A percentile compares a stretch with the other conserved stretches of the same genome.
phyloP scores from a whole-genome alignment of 306 rosid genomes.

The Lathyrus sativus region DNA sequence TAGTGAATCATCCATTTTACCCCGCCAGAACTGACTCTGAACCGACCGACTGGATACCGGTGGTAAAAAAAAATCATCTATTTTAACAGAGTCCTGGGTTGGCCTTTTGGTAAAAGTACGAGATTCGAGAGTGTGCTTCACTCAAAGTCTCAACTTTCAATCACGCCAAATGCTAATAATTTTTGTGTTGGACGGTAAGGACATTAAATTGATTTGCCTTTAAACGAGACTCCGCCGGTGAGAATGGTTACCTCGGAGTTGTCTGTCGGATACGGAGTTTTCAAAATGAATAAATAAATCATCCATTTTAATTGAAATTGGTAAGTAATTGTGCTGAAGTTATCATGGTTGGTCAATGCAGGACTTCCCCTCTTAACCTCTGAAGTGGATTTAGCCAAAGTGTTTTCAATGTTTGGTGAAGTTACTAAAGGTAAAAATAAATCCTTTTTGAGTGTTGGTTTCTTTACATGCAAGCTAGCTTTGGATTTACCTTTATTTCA shows the following conservation, averaged over 20 bases:
- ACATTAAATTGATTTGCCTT: too few species aligned
- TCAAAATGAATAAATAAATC: not conserved
- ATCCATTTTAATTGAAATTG: conserved; percentile 25
- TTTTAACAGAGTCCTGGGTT: not conserved
- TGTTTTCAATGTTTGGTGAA: conserved; percentile 51
- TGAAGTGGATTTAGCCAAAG: conserved; percentile 47
- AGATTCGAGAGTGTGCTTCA: too few species aligned
- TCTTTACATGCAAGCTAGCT: conserved; percentile 2
- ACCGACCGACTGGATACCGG: too few species aligned
- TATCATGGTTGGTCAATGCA: conserved; percentile 40
- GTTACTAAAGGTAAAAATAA: conserved; percentile 43
- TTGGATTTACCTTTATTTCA: too few species aligned
- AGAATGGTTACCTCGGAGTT: too few species aligned
- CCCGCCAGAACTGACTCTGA: too few species aligned
- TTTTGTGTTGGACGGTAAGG: too few species aligned
- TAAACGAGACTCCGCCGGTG: too few species aligned
- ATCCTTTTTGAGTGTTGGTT: not conserved
- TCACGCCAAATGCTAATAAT: too few species aligned
- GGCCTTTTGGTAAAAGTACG: not conserved
- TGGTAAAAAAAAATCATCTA: too few species aligned
- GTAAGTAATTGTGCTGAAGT: conserved; percentile 36
- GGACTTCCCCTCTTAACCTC: conserved; percentile 54
- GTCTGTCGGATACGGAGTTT: too few species aligned
- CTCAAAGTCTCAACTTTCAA: too few species aligned
- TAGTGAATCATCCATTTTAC: conserved; percentile 6